These are phyloP conservation scores for Barnettozyma hawaiiensis DNA, from an alignment of 1,139 yeast genomes.

Conservation along the genomic window DNA sequence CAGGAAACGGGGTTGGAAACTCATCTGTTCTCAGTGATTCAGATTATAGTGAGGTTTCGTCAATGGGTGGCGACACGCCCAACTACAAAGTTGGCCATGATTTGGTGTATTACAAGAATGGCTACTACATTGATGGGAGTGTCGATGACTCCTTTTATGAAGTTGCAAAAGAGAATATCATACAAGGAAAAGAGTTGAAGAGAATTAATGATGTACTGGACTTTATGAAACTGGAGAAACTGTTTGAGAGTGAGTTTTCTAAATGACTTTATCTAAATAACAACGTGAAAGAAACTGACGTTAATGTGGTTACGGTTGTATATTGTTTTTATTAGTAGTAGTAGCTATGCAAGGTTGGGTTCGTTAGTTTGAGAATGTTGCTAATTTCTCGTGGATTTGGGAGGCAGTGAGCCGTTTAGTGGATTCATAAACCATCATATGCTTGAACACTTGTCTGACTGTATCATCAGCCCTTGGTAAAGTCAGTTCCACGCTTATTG, in stretches of 20 bases:
- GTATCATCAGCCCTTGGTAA: constrained; percentile 34
- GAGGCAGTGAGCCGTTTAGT: constrained; percentile 32
- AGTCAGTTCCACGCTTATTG: constrained; percentile 27
- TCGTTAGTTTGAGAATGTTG: not conserved
- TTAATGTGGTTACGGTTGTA: too few species aligned
- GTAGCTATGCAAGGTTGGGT: not conserved
- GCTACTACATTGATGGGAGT: constrained; percentile 19
- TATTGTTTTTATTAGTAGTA: not conserved
- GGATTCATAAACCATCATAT: constrained; percentile 38
- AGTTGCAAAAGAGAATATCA: constrained; percentile 16
- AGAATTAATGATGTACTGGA: constrained; percentile 19
- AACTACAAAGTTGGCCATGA: constrained; percentile 21
- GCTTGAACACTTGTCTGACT: constrained; percentile 16
- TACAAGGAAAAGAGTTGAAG: constrained; percentile 19
- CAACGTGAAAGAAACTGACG: too few species aligned
- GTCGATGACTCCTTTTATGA: constrained; percentile 22
- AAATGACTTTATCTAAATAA: too few species aligned
- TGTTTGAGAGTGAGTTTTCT: constrained; percentile 11
- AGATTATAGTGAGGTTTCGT: constrained; percentile 25
- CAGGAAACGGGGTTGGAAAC: constrained; percentile 7
- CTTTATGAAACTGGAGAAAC: constrained; percentile 22
- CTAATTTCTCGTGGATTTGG: constrained; percentile 16
- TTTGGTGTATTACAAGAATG: constrained; percentile 23
- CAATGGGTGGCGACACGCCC: constrained; percentile 24
- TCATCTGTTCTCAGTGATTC: constrained; percentile 15